Evolutionary conservation across 1,284 basidiomycete genomes (phyloP), one percentile per base, ranked within the genome.

Genomic region (Sporisorium reilianum): DNA sequence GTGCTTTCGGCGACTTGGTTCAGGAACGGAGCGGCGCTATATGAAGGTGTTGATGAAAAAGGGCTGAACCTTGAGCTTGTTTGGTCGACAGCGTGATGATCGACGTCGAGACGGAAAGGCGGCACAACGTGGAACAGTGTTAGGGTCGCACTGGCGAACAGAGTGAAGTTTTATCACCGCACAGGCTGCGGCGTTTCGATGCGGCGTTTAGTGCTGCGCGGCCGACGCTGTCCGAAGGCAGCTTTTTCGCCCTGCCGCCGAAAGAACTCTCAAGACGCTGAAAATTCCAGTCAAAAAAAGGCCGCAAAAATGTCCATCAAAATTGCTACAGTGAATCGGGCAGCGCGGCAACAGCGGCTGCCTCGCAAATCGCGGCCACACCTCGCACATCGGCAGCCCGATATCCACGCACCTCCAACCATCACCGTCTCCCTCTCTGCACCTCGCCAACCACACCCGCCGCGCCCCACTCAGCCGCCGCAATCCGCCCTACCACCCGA

Each of bases 381-480:
- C 18, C 51, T n/a, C 4, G 9, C 8, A 9, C 5, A 28, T 45
- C 25, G 30, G 28, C n/a, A 8, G 9, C 25, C 26, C 46, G 14
- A 30, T 30, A 38, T 11, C 20, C 30, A 20, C 16, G 42, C 38
- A 54, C 3, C 40, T n/a, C n/a, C 28, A 41, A 42, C 26, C n/a
- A n/a, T n/a, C n/a, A n/a, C n/a, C n/a, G n/a, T 40, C n/a, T 41
- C 38, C n/a, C 3, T 10, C 26, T 4, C 7, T 20, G 9, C 34
- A n/a, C 11, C 30, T 26, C 5, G 4, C 11, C 59, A 32, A 54
- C 54, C 14, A 60, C 55, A 20, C 64, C 58, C 8, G 45, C 60
- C 42, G 64, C 67, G 1, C 64, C 60, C 73, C 73, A 75, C 51
- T 75, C 64, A 2, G 66, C 66, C 20, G 67, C 67, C 2, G 73